Percentiles rank a stretch among this genome's conserved stretches.
These are phyloP conservation scores for Yamadazyma tumulicola DNA, from an alignment of 805 yeast genomes.

Conservation along the genomic window DNA sequence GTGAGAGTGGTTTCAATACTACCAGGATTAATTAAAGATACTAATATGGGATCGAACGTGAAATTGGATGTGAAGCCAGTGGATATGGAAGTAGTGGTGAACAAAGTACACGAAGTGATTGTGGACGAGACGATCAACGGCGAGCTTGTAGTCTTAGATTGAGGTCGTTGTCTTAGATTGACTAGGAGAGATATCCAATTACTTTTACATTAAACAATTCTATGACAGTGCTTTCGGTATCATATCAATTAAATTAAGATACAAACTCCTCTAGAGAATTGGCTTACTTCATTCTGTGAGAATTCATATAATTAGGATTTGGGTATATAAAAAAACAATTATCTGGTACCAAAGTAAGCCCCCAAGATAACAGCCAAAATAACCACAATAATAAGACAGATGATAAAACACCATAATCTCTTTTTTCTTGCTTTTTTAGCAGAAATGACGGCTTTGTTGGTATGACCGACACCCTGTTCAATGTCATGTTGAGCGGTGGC, in stretches of 20 bases:
- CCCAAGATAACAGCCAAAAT: conserved; percentile 70
- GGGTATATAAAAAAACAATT: no score
- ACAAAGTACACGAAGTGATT: conserved; percentile 20
- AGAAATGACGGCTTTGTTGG: conserved; percentile 80
- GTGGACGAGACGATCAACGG: conserved; percentile 27
- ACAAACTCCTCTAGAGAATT: no score
- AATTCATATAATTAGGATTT: no score
- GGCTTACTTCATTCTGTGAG: no score
- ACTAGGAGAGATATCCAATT: no score
- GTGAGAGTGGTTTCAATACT: conserved; percentile 62
- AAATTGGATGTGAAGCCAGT: conserved; percentile 20
- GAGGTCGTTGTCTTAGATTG: not conserved
- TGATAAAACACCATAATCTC: conserved; percentile 80
- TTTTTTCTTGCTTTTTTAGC: conserved; percentile 90
- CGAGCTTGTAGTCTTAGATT: conserved; percentile 13
- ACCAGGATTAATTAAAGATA: conserved; percentile 65
- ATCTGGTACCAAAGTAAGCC: conserved; percentile 45
- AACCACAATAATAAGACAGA: conserved; percentile 54
- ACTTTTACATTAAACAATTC: conserved; percentile 3
- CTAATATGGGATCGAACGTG: conserved; percentile 56
- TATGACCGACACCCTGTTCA: conserved; percentile 92
- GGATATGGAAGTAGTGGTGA: conserved; percentile 25
- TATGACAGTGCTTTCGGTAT: no score
- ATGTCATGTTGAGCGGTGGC: conserved; percentile 83
- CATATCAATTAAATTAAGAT: no score